These are phyloP conservation scores for Nannizziopsis arthrosporioides DNA, from an alignment of 2,329 filamentous ascomycete genomes.

Conservation along the genomic window DNA sequence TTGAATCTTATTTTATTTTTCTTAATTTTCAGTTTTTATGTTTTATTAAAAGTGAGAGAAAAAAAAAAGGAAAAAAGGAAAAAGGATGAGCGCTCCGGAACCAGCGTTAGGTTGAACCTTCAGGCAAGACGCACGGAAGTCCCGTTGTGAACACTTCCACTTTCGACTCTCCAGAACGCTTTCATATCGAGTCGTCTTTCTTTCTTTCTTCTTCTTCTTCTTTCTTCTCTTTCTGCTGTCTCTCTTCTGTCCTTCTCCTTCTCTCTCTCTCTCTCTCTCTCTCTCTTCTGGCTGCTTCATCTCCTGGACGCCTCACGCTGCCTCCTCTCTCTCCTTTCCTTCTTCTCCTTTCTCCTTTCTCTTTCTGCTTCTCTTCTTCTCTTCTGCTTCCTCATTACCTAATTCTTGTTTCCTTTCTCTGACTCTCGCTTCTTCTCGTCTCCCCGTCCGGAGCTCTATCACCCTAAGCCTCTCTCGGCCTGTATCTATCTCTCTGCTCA, in stretches of 20 bases:
- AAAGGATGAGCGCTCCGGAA: not conserved
- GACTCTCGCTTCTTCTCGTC: not conserved
- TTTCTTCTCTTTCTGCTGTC: not conserved
- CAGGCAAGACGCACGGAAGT: constrained; percentile 5
- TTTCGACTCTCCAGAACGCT: not conserved
- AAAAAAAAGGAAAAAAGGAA: not conserved
- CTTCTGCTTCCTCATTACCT: not conserved
- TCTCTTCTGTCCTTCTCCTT: not conserved
- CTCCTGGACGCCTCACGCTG: not conserved
- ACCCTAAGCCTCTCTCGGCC: constrained; percentile 2
- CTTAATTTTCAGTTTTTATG: no score
- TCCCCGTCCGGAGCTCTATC: constrained; percentile 4
- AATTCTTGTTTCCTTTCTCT: constrained; percentile 1
- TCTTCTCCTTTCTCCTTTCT: not conserved
- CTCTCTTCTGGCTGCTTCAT: not conserved
- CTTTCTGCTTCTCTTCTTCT: not conserved
- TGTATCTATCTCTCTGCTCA: constrained; percentile 2
- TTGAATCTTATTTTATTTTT: no score
- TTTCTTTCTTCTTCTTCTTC: not conserved
- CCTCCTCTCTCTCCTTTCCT: not conserved
- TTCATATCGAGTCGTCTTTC: not conserved
- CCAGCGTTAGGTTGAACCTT: constrained; percentile 15
- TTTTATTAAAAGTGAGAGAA: no score
- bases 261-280: not conserved
- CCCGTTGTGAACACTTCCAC: not conserved